Evolutionary conservation across 805 yeast species (phyloP).

Genomic region (Yamadazyma insecticola): DNA sequence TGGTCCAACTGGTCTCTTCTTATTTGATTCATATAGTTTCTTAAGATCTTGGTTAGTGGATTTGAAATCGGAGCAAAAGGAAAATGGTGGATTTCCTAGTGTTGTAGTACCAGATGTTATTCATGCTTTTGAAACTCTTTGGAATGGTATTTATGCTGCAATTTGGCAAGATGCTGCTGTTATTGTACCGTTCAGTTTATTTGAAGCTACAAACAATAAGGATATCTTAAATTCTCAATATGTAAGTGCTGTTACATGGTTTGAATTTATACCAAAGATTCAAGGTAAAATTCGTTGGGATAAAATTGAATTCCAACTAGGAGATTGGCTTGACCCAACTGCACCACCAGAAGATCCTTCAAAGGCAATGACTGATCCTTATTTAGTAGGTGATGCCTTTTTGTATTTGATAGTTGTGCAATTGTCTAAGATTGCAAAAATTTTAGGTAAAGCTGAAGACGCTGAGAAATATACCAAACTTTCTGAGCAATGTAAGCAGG

Average conservation of each 20-base stretch:
- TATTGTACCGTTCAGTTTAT: constrained; percentile 12
- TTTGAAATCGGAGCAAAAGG: constrained; percentile 14
- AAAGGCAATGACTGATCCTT: constrained; percentile 15
- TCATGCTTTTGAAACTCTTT: constrained; percentile 11
- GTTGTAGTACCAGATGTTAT: constrained; percentile 16
- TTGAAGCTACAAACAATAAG: constrained; percentile 7
- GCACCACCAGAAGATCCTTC: constrained; percentile 21
- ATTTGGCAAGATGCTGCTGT: constrained; percentile 20
- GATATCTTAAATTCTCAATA: constrained; percentile 8
- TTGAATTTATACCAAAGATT: constrained; percentile 11
- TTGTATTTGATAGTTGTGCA: constrained; percentile 10
- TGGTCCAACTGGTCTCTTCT: constrained; percentile 16
- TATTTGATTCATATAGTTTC: constrained; percentile 15
- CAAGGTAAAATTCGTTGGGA: constrained; percentile 10
- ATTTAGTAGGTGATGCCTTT: constrained; percentile 18
- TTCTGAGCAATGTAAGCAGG: constrained; percentile 9
- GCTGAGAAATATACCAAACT: constrained; percentile 6
- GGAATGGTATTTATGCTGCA: constrained; percentile 17
- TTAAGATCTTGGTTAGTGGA: constrained; percentile 16
- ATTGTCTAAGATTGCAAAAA: constrained; percentile 8
- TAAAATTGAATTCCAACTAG: constrained; percentile 3
- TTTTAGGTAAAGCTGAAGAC: constrained; percentile 3
- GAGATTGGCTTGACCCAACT: constrained; percentile 14
- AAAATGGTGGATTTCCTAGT: constrained; percentile 11
- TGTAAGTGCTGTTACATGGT: constrained; percentile 11